phyloP scores from a whole-genome alignment of 352 stramenopile genomes.

The Phytopythium oedochilum region DNA sequence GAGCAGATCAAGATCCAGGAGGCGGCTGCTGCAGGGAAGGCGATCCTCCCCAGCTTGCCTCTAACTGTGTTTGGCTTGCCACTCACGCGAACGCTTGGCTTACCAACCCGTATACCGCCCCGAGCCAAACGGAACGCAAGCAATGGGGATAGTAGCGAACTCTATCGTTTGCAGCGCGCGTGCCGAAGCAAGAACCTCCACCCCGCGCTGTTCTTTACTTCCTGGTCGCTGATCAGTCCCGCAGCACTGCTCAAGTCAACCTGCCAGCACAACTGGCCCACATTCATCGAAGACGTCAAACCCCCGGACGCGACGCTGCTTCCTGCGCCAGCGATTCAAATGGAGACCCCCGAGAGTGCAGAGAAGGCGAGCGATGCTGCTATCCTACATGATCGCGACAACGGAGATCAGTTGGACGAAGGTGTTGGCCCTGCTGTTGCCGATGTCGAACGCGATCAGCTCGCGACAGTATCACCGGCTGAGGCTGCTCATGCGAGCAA shows the following conservation, averaged over 20 bases:
- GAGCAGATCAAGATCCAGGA: slow-evolving; percentile 13
- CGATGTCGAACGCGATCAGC: background rate
- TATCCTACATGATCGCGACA: background rate
- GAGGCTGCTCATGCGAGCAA: background rate
- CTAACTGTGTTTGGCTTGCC: background rate
- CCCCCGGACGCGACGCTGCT: background rate
- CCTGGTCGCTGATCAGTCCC: slow-evolving; percentile 74
- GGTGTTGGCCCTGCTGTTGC: background rate
- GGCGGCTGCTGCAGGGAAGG: background rate
- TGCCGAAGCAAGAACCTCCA: slow-evolving; percentile 61
- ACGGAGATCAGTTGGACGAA: background rate
- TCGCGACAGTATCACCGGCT: background rate
- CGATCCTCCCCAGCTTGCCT: background rate
- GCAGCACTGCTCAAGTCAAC: slow-evolving; percentile 54
- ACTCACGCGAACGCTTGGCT: background rate
- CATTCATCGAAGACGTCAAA: slow-evolving; percentile 50
- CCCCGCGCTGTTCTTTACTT: slow-evolving; percentile 81
- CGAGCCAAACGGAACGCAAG: background rate
- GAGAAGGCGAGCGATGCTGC: background rate
- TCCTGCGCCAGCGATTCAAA: background rate
- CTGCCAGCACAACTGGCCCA: slow-evolving; percentile 81
- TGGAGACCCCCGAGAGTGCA: background rate
- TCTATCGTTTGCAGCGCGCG: background rate
- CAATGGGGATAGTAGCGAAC: background rate
- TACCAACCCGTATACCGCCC: background rate